A percentile compares a stretch with the other conserved stretches of the same genome.
Evolutionary conservation across 495 filamentous ascomycete species (phyloP).

Genomic region (Penicillium dipodomyicola): DNA sequence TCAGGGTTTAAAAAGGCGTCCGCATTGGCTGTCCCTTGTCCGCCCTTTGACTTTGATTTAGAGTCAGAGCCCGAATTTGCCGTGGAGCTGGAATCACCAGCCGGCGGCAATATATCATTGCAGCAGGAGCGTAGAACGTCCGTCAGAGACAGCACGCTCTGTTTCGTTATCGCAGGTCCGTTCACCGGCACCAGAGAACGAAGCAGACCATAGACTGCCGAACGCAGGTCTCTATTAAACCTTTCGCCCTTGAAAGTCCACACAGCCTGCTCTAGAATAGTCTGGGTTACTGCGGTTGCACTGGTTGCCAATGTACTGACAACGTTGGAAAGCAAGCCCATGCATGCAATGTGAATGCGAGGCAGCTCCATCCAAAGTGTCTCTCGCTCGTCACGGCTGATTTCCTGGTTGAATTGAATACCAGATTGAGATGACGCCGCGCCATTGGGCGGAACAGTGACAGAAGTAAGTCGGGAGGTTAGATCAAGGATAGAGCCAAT

Average conservation of each 20-base stretch:
- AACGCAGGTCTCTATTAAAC: constrained; percentile 55
- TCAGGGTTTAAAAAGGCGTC: constrained; percentile 52
- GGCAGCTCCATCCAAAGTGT: constrained; percentile 68
- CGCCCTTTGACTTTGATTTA: constrained; percentile 38
- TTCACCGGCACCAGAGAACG: constrained; percentile 54
- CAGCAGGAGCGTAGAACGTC: constrained; percentile 61
- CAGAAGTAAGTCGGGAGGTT: constrained; percentile 62
- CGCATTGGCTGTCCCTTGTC: constrained; percentile 46
- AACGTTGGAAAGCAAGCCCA: constrained; percentile 56
- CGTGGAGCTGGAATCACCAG: constrained; percentile 33
- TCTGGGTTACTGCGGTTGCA: constrained; percentile 53
- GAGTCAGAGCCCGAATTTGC: constrained; percentile 28
- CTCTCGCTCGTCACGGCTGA: constrained; percentile 75
- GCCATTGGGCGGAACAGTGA: constrained; percentile 53
- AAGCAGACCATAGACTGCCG: constrained; percentile 56
- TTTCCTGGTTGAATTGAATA: constrained; percentile 59
- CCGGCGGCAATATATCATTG: constrained; percentile 56
- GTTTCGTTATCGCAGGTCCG: constrained; percentile 63
- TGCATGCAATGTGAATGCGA: constrained; percentile 64
- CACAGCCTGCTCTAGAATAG: constrained; percentile 62
- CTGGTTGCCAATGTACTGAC: constrained; percentile 52
- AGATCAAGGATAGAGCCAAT: constrained; percentile 64
- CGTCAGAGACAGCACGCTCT: constrained; percentile 55
- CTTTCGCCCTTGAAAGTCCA: constrained; percentile 67
- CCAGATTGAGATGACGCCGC: constrained; percentile 33